Evolutionary conservation across 1,284 basidiomycete species (phyloP), one percentile per base, ranked within the genome.

Genomic region (Sparassis latifolia): DNA sequence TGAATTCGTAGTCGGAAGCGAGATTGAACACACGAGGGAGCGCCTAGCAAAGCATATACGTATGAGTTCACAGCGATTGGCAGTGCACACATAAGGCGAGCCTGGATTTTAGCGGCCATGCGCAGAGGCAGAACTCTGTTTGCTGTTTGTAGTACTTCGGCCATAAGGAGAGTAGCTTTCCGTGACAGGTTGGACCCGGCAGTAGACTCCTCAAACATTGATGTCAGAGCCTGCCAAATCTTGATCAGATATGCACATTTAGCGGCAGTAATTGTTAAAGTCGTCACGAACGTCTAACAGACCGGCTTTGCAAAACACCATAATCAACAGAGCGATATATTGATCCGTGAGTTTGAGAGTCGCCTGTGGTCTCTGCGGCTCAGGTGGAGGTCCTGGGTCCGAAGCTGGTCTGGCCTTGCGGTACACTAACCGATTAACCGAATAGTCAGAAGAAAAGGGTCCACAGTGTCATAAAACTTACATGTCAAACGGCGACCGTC

Each of bases 141-240:
- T 0, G 92, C 85, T 62, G 95, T 82, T 47, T 92, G 87, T 45
- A 98, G 74, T 6, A 98, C 72, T 66, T 98, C 93, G 5, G 90
- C 93, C 67, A 99, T 82, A n/a, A 99, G 75, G 5, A 97, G 68
- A 0, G 91, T 96, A 1, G 94, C 94, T 65, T 96, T 97, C 35
- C 90, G 80, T 9, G 86, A 81, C 20, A 96, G 69, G 52, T 77
- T 82, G 3, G 81, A 79, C 2, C 84, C 84, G 10, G 79, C 78
- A 1, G 80, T 79, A 5, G 77, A 76, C 62, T 91, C 92, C 62
- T 93, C 86, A 2, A 96, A 77, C 73, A 97, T 87, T 12, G 77
- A 74, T 3, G 88, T 85, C 42, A 97, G 73, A 4, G 92, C 91
- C 92, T 96, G 50, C 1, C 4, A 10, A 20, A 35, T 20, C 44